These are phyloP conservation scores for Psilocybe cubensis DNA, from an alignment of 768 basidiomycete genomes.

Conservation along the genomic window DNA sequence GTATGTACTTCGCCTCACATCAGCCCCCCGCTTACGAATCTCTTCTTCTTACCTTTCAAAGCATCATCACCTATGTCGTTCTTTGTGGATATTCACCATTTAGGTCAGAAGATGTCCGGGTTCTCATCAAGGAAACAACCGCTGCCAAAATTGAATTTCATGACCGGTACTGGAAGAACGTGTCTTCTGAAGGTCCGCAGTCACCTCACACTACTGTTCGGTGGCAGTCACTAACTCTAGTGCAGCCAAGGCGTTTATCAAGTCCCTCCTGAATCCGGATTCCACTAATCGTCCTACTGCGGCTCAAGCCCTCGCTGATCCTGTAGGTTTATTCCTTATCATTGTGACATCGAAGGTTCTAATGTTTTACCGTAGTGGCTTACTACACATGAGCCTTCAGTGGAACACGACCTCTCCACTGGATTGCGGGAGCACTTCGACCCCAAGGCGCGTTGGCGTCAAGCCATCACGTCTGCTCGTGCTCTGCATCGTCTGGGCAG, in stretches of 20 bases:
- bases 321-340: constrained; percentile 43
- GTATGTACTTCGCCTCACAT: constrained; percentile 44
- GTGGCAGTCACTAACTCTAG: background rate
- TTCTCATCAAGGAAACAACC: constrained; percentile 83
- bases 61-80: constrained; percentile 93
- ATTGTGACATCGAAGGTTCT: background rate
- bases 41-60: constrained; percentile 30
- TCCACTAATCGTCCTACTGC: constrained; percentile 76
- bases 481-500: constrained; percentile 44
- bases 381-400: constrained; percentile 62
- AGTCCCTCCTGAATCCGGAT: constrained; percentile 68
- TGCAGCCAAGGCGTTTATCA: constrained; percentile 86
- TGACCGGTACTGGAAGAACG: constrained; percentile 92
- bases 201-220: background rate
- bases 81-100: constrained; percentile 97
- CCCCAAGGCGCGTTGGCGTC: constrained; percentile 72
- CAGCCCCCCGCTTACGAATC: background rate
- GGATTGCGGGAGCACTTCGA: constrained; percentile 87
- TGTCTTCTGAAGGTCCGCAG: constrained; percentile 69
- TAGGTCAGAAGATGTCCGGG: constrained; percentile 77
- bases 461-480: constrained; percentile 61
- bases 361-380: constrained; percentile 62
- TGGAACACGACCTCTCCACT: constrained; percentile 71
- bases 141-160: constrained; percentile 89
- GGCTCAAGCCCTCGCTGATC: constrained; percentile 65